Base-by-base conservation (phyloP, 1,284 basidiomycete genomes). In the Trametes polyzona region DNA sequence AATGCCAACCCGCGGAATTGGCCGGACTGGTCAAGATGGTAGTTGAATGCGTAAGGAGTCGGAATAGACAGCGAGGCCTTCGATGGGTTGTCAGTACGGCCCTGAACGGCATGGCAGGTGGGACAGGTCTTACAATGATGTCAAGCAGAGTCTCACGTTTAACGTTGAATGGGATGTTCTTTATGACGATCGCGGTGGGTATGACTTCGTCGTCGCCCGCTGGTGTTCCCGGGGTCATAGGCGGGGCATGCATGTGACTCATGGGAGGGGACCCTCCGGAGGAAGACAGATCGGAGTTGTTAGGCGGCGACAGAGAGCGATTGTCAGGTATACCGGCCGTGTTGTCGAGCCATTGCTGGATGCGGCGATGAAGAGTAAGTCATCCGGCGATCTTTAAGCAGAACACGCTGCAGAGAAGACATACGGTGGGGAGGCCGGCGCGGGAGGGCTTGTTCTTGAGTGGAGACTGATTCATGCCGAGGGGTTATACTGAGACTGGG, bases 31-130 rank as follows among this genome's bases (percentile, higher is more conserved):
- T 97, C 95, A 70, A 95, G 87, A 73, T 98, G 95, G 71, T 97
- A 97, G 76, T 99, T 99, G 86, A 99, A 99, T 21, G 97, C 97
- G 73, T 99, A 99, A n/a, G 97, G 97, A 19, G 96, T 92, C 57
- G 96, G 96, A 68, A 98, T 97, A 32, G 90, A 84, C 60, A 99
- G 79, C 60, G 94, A 97, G 69, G 92, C 88, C 92, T 93, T n/a
- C 65, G 21, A 35, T 19, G 26, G 10, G 24, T 14, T 9, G 53
- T 55, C 43, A 42, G 42, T 49, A 49, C 11, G 23, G 36, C 36
- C 46, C 26, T 47, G 44, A 49, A 42, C 47, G 24, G 49, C 48
- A 39, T 35, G 30, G 64, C 42, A 60, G n/a, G 14, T 46, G 60
- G 48, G 49, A 42, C 21, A 47, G 24, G 16, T 83, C 90, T 64